phyloP scores from a whole-genome alignment of 768 basidiomycete genomes.

The Lepiota brunneoincarnata region DNA sequence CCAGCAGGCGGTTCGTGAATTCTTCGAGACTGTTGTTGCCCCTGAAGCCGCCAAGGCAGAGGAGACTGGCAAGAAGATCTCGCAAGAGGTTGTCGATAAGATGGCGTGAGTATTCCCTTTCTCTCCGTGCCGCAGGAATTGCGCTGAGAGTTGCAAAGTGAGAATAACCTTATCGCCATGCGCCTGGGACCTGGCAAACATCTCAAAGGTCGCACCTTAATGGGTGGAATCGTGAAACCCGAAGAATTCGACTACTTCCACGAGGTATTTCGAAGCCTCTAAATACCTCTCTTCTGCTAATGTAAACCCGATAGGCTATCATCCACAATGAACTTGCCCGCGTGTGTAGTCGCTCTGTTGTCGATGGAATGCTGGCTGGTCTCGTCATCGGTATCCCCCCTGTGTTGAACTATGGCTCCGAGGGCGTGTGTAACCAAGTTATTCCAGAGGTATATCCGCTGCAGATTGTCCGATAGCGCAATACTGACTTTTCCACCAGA shows the following conservation, averaged over 20 bases:
- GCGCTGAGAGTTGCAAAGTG: slow-evolving; percentile 36
- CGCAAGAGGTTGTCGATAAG: slow-evolving; percentile 81
- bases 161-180: slow-evolving; percentile 82
- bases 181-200: slow-evolving; percentile 89
- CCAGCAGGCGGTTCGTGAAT: slow-evolving; percentile 72
- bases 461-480: not conserved
- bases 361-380: slow-evolving; percentile 82
- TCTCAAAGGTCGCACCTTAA: slow-evolving; percentile 70
- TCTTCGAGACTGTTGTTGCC: slow-evolving; percentile 71
- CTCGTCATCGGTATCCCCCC: slow-evolving; percentile 89
- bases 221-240: slow-evolving; percentile 72
- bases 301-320: slow-evolving; percentile 48
- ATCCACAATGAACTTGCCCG: slow-evolving; percentile 81
- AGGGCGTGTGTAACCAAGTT: slow-evolving; percentile 66
- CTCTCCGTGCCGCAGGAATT: not conserved
- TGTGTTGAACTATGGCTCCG: slow-evolving; percentile 82
- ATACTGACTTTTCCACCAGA: slow-evolving; percentile 20
- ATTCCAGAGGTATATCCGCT: slow-evolving; percentile 58
- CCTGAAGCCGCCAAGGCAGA: slow-evolving; percentile 80
- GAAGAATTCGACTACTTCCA: slow-evolving; percentile 96
- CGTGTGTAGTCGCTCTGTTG: slow-evolving; percentile 81
- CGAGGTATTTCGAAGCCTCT: slow-evolving; percentile 48
- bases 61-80: slow-evolving; percentile 83
- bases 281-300: not conserved
- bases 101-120: slow-evolving; percentile 55